These are phyloP conservation scores for Hura crepitans DNA, from an alignment of 441 rosid species.

Conservation along the genomic window DNA sequence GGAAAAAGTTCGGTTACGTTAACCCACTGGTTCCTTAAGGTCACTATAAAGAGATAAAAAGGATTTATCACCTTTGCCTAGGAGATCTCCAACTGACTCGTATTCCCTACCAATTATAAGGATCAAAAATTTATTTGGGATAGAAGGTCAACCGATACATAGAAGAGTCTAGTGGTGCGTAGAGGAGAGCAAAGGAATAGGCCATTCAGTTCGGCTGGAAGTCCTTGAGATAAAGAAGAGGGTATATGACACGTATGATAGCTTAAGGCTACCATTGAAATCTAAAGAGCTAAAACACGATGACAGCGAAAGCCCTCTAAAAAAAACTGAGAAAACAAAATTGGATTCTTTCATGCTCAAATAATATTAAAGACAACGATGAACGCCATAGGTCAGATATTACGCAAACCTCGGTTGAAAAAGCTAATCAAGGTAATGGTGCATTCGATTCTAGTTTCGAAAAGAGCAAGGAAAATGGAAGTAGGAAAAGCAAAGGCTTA, in stretches of 20 bases:
- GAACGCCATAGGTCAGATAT: conserved; percentile 29
- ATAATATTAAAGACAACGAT: conserved; percentile 34
- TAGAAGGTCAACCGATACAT: conserved; percentile 37
- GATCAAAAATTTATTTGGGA: conserved; percentile 30
- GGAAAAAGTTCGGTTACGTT: conserved; percentile 43
- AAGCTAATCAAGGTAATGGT: conserved; percentile 37
- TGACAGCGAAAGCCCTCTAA: conserved; percentile 30
- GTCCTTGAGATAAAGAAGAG: conserved; percentile 32
- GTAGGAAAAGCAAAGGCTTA: conserved; percentile 61
- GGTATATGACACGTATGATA: conserved; percentile 13
- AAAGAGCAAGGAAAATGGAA: conserved; percentile 53
- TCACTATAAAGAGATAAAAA: conserved; percentile 23
- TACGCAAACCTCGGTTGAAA: conserved; percentile 31
- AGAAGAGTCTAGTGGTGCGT: conserved; percentile 32
- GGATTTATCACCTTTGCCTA: conserved; percentile 33
- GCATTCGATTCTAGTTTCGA: conserved; percentile 45
- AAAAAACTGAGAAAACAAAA: conserved; percentile 41
- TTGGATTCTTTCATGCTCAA: conserved; percentile 27
- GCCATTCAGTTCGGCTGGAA: conserved; percentile 32
- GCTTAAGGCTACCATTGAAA: conserved; percentile 33
- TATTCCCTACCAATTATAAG: conserved; percentile 27
- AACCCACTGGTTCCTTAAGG: conserved; percentile 24
- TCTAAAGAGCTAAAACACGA: conserved; percentile 34
- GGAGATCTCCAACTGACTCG: conserved; percentile 29
- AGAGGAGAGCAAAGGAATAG: conserved; percentile 26